Conservation (phyloP, 805 yeast species). For the Kodamaea kakaduensis region DNA sequence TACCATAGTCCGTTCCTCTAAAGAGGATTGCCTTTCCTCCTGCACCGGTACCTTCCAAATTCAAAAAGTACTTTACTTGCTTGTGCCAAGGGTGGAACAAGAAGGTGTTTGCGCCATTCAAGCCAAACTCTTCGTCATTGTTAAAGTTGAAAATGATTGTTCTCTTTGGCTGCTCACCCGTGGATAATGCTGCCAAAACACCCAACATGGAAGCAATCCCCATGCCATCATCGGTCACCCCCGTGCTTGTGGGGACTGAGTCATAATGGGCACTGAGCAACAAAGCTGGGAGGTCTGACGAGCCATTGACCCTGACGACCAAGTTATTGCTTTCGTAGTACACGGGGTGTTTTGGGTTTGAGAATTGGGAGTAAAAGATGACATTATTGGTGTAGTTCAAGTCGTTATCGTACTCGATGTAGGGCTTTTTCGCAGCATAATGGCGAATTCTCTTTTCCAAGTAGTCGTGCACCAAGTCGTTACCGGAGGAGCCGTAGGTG, state of each 20-base stretch:
- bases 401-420: slow-evolving; percentile 38
- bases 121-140: slow-evolving; percentile 85
- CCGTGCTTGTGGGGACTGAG: slow-evolving; percentile 81
- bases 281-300: slow-evolving; percentile 56
- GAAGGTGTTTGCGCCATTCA: slow-evolving; percentile 76
- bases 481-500: slow-evolving; percentile 74
- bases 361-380: slow-evolving; percentile 34
- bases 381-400: slow-evolving; percentile 43
- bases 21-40: slow-evolving; percentile 82
- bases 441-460: slow-evolving; percentile 42
- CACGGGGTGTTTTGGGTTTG: slow-evolving; percentile 49
- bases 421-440: slow-evolving; percentile 14
- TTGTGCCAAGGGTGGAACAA: slow-evolving; percentile 68
- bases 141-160: slow-evolving; percentile 81
- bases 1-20: slow-evolving; percentile 76
- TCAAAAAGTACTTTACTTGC: slow-evolving; percentile 61
- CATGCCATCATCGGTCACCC: slow-evolving; percentile 90
- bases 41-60: slow-evolving; percentile 90
- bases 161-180: slow-evolving; percentile 54
- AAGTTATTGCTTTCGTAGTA: slow-evolving; percentile 82
- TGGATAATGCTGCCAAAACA: slow-evolving; percentile 47
- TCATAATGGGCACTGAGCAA: slow-evolving; percentile 84
- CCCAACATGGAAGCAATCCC: slow-evolving; percentile 82
- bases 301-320: slow-evolving; percentile 70
- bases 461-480: slow-evolving; percentile 72